Evolutionary conservation across 148 eudicot species (phyloP).

Genomic region (Chenopodium album): DNA sequence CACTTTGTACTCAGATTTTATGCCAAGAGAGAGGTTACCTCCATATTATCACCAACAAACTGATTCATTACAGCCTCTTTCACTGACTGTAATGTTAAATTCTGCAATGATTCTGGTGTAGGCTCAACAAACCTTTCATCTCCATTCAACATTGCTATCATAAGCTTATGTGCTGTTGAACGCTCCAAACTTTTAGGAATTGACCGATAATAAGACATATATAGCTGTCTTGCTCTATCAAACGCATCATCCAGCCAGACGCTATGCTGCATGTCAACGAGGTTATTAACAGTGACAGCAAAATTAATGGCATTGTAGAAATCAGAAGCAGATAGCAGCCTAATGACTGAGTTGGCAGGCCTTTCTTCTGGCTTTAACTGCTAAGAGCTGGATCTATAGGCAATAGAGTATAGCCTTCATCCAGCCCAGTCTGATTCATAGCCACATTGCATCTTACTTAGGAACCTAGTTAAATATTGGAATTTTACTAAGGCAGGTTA

Average conservation of each 20-base stretch:
- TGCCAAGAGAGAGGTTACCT: conserved; percentile 44
- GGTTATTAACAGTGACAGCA: background rate
- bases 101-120: conserved; percentile 83
- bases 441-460: background rate
- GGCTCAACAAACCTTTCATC: conserved; percentile 99
- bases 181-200: conserved; percentile 99
- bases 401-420: background rate
- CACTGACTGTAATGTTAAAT: conserved; percentile 65
- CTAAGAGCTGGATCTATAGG: background rate
- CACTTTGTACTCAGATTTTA: background rate
- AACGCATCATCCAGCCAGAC: conserved; percentile 99
- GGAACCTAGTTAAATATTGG: background rate
- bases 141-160: conserved; percentile 92
- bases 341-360: background rate
- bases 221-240: conserved; percentile 92
- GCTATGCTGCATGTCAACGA: conserved; percentile 76
- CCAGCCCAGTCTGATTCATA: background rate
- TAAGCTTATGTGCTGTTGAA: conserved; percentile 92
- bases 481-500: background rate
- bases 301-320: background rate
- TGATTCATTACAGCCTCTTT: conserved; percentile 94
- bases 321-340: conserved; percentile 2
- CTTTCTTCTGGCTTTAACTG: background rate
- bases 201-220: conserved; percentile 91
- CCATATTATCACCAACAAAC: conserved; percentile 86